Base-by-base conservation (phyloP, 768 basidiomycete genomes). In the Auricularia sp. region DNA sequence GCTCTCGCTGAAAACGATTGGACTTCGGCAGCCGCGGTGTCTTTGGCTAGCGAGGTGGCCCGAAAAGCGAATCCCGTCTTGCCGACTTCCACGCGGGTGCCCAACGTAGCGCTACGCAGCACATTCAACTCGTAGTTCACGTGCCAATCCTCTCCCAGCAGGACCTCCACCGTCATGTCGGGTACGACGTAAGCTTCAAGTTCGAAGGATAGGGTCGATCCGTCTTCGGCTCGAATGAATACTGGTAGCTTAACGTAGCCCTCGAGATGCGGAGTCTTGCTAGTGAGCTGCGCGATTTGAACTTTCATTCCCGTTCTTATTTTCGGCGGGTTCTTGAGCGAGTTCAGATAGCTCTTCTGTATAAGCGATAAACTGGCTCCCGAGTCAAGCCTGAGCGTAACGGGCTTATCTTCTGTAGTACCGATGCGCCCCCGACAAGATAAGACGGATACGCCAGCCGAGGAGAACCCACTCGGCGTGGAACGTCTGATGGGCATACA, bases 71-170 rank as follows among this genome's bases (percentile, higher is more conserved):
- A 51, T 6, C 47, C 47, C 47, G 47, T 12, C 6, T 51, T 21
- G 14, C 47, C 47, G 14, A 51, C 47, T 6, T 6, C 47, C 14
- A 51, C 47, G 47, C 47, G 47, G 6, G 47, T 51, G 47, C 47
- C 47, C 16, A 12, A 6, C 11, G 47, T 6, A 6, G 18, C 16
- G 47, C 47, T 51, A 16, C 47, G 47, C 11, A 51, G 21, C 47
- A 51, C 47, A 6, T 21, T 51, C 16, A 74, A 18, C 36, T 71
- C 72, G 63, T 74, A 73, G 1, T 54, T 47, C 1, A 60, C 14
- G 14, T 72, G 56, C 54, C 72, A 74, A 39, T 75, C 74, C 59
- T 75, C 74, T 2, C 75, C 75, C 11, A 76, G 63, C 56, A 76
- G 72, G 35, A 76, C 70, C 0, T 71, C 71, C 1, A 72, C 70